Conservation (phyloP, 768 basidiomycete species). For the Amanita phalloides region DNA sequence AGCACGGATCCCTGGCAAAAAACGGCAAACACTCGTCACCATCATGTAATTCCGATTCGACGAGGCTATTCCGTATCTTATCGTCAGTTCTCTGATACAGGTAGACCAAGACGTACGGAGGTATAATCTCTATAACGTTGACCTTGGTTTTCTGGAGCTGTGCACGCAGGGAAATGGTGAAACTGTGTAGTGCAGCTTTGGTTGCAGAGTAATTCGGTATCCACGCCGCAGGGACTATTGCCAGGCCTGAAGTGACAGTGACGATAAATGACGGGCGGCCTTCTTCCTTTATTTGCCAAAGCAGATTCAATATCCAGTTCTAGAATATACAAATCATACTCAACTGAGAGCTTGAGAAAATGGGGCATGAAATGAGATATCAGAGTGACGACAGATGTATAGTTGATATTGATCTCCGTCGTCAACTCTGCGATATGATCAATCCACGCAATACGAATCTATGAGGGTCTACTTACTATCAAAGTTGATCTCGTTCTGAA, state of each 20-base stretch:
- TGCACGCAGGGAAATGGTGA: slow-evolving; percentile 32
- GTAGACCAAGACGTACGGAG: slow-evolving; percentile 32
- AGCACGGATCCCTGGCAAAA: not conserved
- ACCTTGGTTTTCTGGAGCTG: slow-evolving; percentile 40
- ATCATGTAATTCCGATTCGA: slow-evolving; percentile 7
- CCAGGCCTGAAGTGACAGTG: slow-evolving; percentile 44
- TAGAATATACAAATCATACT: not conserved
- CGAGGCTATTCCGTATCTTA: not conserved
- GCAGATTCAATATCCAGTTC: not conserved
- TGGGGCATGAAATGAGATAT: slow-evolving; percentile 43
- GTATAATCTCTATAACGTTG: slow-evolving; percentile 44
- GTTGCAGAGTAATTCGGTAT: slow-evolving; percentile 44
- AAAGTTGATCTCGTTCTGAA: slow-evolving; percentile 30
- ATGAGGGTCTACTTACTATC: slow-evolving; percentile 20
- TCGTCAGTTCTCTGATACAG: not conserved
- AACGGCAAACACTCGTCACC: not conserved
- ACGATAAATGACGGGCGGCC: slow-evolving; percentile 37
- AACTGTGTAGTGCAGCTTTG: slow-evolving; percentile 48
- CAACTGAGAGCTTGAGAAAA: slow-evolving; percentile 41
- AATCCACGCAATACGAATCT: not conserved
- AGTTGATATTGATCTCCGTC: slow-evolving; percentile 44
- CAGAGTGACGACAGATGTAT: slow-evolving; percentile 36
- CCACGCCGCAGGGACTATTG: slow-evolving; percentile 28
- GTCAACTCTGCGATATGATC: slow-evolving; percentile 22
- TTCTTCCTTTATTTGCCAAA: slow-evolving; percentile 20